Evolutionary conservation across 371 early-diverging fungal species (phyloP).

Genomic region (Coemansia sp.): DNA sequence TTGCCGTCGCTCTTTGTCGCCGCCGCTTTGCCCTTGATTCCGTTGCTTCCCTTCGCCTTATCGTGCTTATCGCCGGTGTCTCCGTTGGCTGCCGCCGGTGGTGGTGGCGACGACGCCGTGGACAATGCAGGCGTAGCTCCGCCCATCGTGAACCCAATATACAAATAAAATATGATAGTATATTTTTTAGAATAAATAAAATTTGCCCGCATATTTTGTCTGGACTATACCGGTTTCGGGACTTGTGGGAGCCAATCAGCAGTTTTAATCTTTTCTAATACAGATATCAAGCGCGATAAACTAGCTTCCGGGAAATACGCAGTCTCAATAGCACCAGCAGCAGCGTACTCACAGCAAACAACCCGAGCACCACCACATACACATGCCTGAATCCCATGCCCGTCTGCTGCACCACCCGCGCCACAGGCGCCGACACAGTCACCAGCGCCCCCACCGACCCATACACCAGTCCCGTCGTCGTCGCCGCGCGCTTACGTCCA

Average conservation of each 20-base stretch:
- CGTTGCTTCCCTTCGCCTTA: slow-evolving; percentile 7
- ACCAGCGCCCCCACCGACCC: slow-evolving; percentile 43
- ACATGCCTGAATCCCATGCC: slow-evolving; percentile 16
- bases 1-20: slow-evolving; percentile 27
- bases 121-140: slow-evolving; percentile 4
- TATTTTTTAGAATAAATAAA: not conserved
- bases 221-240: not conserved
- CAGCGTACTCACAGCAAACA: slow-evolving; percentile 31
- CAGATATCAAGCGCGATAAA: not conserved
- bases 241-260: too few species aligned
- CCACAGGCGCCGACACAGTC: slow-evolving; percentile 25
- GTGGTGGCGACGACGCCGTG: not conserved
- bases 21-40: slow-evolving; percentile 9
- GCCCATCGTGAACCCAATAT: not conserved
- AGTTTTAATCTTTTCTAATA: not conserved
- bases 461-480: slow-evolving; percentile 31
- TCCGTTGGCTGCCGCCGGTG: not conserved
- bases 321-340: slow-evolving; percentile 24
- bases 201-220: not conserved
- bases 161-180: not conserved
- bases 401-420: slow-evolving; percentile 17
- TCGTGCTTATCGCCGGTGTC: not conserved
- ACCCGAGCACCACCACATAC: slow-evolving; percentile 14
- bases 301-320: slow-evolving; percentile 25
- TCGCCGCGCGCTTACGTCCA: slow-evolving; percentile 21